phyloP scores from a whole-genome alignment of 2,329 filamentous ascomycete species.

The Cladosporium sp. region DNA sequence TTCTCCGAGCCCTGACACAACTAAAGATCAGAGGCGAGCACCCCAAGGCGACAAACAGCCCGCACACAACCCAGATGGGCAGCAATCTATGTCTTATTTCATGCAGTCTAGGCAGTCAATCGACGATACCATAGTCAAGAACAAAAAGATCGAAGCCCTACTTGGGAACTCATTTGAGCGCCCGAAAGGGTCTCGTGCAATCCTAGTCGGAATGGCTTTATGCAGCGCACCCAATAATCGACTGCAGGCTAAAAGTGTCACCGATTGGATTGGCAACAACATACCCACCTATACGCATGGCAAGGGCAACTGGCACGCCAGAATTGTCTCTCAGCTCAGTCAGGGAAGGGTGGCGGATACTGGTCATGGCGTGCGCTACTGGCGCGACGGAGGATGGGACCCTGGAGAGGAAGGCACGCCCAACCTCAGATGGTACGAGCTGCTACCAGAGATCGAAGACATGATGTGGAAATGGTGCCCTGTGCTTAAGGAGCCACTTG shows the following conservation, averaged over 20 bases:
- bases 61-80: background rate
- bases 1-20: background rate
- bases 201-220: slow-evolving; percentile 30
- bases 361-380: slow-evolving; percentile 8
- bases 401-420: slow-evolving; percentile 8
- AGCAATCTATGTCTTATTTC: no score
- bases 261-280: slow-evolving; percentile 27
- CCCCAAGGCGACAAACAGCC: background rate
- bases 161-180: slow-evolving; percentile 21
- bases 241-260: slow-evolving; percentile 19
- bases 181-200: slow-evolving; percentile 19
- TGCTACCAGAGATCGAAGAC: slow-evolving; percentile 20
- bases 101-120: no score
- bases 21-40: background rate
- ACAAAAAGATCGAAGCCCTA: slow-evolving; percentile 5
- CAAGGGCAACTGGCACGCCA: slow-evolving; percentile 17
- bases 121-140: no score
- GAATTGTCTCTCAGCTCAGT: slow-evolving; percentile 1
- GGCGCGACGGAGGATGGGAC: slow-evolving; percentile 13
- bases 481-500: slow-evolving; percentile 17
- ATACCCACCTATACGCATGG: slow-evolving; percentile 22
- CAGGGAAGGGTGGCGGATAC: background rate
- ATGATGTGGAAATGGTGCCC: slow-evolving; percentile 24
- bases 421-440: slow-evolving; percentile 15
- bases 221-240: slow-evolving; percentile 20